Percentiles rank a stretch among this genome's conserved stretches.
Conservation (phyloP, 441 rosid genomes). For the Pelargonium australe region DNA sequence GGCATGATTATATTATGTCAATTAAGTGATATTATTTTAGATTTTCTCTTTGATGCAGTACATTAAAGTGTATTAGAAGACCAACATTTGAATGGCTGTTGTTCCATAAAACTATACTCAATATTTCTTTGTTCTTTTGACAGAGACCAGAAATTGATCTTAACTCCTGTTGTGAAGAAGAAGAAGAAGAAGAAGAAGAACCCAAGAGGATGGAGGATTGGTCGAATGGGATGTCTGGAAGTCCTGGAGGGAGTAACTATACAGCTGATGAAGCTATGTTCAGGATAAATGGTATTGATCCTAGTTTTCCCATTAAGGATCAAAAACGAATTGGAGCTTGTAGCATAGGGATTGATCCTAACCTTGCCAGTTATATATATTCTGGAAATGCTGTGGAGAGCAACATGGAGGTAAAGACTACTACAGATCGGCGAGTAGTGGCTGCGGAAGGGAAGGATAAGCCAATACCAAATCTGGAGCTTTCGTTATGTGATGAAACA, state of each 20-base stretch:
- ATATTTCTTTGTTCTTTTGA: constrained; percentile 6
- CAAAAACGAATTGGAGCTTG: background rate
- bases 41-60: background rate
- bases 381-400: too few relatives aligned
- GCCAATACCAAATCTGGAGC: constrained; percentile 7
- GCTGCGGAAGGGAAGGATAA: background rate
- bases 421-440: background rate
- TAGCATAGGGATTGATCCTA: background rate
- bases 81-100: background rate
- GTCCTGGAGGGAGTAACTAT: constrained; percentile 1
- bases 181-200: constrained; percentile 12
- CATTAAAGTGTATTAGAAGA: background rate
- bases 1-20: too few relatives aligned
- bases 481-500: constrained; percentile 1
- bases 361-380: too few relatives aligned
- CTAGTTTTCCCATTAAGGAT: constrained; percentile 5
- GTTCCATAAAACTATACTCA: background rate
- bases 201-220: constrained; percentile 19
- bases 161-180: constrained; percentile 10
- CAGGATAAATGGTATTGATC: background rate
- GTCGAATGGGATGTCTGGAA: background rate
- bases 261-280: background rate
- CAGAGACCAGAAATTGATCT: constrained; percentile 22
- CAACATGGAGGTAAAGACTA: background rate
- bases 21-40: background rate